Percentiles rank a stretch among this genome's conserved stretches.
Evolutionary conservation across 805 yeast genomes (phyloP).

Genomic region (Saccharomycopsis javanensis): DNA sequence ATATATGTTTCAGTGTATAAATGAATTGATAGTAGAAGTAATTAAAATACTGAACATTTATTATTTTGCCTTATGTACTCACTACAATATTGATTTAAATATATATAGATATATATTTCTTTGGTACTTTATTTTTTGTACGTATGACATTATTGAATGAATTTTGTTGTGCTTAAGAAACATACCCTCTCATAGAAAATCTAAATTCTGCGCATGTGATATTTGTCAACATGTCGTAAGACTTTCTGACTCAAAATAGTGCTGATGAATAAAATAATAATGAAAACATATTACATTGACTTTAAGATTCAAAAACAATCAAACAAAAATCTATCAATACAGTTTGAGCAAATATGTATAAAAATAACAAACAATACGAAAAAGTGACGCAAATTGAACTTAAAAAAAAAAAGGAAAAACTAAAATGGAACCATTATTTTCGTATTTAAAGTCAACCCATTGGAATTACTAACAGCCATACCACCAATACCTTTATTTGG

Average conservation of each 20-base stretch:
- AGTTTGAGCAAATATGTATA: not conserved
- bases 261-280: not conserved
- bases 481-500: constrained; percentile 16
- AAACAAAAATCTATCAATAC: not conserved
- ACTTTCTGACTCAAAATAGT: not conserved
- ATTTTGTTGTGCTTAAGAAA: not conserved
- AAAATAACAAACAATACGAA: not conserved
- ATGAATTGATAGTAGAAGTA: no score
- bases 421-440: constrained; percentile 16
- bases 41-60: no score
- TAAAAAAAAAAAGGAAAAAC: not conserved
- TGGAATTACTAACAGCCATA: constrained; percentile 7
- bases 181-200: not conserved
- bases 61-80: no score
- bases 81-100: not conserved
- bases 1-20: no score
- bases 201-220: not conserved
- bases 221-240: not conserved
- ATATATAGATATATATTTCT: not conserved
- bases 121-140: not conserved
- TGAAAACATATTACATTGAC: not conserved
- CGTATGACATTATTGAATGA: not conserved
- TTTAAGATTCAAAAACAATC: not conserved
- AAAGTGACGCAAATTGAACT: not conserved
- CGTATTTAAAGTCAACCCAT: constrained; percentile 15